Evolutionary conservation across 2,329 filamentous ascomycete genomes (phyloP), one percentile per base, ranked within the genome.

Genomic region (Chaetomium strumarium): DNA sequence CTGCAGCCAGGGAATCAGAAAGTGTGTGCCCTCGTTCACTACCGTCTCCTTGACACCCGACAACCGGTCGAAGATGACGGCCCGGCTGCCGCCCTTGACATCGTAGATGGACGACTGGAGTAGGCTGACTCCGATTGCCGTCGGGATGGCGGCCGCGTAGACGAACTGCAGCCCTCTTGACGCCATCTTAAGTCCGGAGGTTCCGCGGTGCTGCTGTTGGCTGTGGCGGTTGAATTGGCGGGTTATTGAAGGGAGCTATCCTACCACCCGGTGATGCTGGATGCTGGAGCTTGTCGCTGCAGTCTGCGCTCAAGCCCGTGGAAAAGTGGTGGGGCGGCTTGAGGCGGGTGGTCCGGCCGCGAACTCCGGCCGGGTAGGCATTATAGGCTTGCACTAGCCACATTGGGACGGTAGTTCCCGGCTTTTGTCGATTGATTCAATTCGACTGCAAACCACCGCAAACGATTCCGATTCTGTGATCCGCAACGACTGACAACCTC

Each of bases 1-100:
- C 74, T 99, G 93, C 69, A 99, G 75, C 93, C 93, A 99, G 8
- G 93, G 93, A 36, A 99, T 73, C 51, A 99, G 76, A 72, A 99
- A 96, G 72, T 99, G 93, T 51, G 93, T 99, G 67, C 93, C 93
- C 75, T 99, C 93, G 71, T 90, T 96, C 65, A 93, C 77, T 52
- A 99, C 93, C 46, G 80, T 75, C 62, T 99, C 92, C 77, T 95
- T 92, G 60, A 99, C 93, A 75, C 93, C 93, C 46, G 84, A 80
- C 62, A 97, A 62, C 60, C 93, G 81, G 77, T 99, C 95, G 77
- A 99, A 99, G 76, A 99, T 99, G 74, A 99, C 91, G 57, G 93
- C 93, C 66, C 93, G 84, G 58, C 86, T 86, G 64, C 93, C 93
- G 68, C 93, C 93, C 70, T 90, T 91, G 68, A 99, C 93, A 72